Base-by-base conservation (phyloP, 164 flowering plant species). In the Magnolia sinica region DNA sequence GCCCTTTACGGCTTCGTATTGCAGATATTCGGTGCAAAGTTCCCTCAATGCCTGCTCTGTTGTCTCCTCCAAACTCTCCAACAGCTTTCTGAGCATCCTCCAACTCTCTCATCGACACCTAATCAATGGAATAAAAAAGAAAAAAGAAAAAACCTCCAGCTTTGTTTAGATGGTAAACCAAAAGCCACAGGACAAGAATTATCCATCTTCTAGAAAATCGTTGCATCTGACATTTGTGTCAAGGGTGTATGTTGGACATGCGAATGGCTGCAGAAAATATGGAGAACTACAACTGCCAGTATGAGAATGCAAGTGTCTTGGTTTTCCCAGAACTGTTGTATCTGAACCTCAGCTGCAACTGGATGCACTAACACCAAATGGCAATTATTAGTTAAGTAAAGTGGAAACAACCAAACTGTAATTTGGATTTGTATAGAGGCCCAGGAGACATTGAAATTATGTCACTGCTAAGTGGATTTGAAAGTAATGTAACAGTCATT, bases 21-120 rank as follows among this genome's bases (percentile, higher is more conserved):
- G 92, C 92, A 77, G 92, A 89, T 81, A 91, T 91, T 66, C 93
- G 83, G 75, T 91, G 96, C 82, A 91, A 74, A 51, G 92, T 90
- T 52, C 93, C 92, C 79, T 85, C 90, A 80, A 91, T 90, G 50
- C 93, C 93, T 74, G 91, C 92, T 82, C 93, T 86, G 79, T 90
- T 91, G 78, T 91, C 93, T 71, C 82, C 87, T 29, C 90, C 91
- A 82, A 91, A 87, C 66, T 90, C 87, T 74, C 93, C 93, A 82
- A 91, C 81, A 81, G 88, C 89, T 77, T 79, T 84, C 76, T 87
- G 86, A 80, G 91, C 92, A 79, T 86, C 81, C 80, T 89, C 90
- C 81, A 91, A 79, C 79, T 91, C 95, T 82, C 85, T 45, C 77
- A 79, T 51, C 19, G 92, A 87, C 65, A 91, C 90, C 95, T 90